phyloP scores from a whole-genome alignment of 148 eudicot genomes.

The Vaccinium macrocarpon region DNA sequence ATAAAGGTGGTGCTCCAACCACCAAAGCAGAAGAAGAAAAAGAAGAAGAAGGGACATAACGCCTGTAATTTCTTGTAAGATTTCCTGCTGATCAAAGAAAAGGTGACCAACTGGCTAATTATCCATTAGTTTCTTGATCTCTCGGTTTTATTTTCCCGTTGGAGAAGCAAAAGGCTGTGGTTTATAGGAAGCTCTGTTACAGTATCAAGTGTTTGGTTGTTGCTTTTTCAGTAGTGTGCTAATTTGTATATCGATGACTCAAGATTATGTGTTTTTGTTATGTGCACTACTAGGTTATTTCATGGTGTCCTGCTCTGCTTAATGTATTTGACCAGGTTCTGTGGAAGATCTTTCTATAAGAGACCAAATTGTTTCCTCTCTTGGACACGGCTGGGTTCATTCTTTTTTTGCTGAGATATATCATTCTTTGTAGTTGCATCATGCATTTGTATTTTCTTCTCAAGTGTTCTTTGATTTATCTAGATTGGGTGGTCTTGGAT shows the following conservation, averaged over 20 bases:
- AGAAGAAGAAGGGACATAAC: conserved; percentile 71
- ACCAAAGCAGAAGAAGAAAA: conserved; percentile 78
- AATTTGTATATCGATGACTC: conserved; percentile 16
- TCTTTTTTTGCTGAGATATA: neutral
- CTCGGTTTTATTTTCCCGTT: conserved; percentile 7
- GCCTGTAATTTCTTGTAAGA: conserved; percentile 60
- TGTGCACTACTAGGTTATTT: neutral
- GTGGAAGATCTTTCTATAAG: neutral
- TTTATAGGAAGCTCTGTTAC: conserved; percentile 19
- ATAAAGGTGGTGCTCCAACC: conserved; percentile 89
- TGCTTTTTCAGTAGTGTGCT: conserved; percentile 4
- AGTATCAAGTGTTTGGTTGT: conserved; percentile 5
- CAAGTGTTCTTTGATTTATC: neutral
- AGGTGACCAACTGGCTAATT: conserved; percentile 18
- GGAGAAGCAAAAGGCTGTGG: conserved; percentile 15
- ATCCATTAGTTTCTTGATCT: conserved; percentile 12
- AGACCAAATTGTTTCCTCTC: conserved; percentile 15
- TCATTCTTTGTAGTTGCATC: neutral
- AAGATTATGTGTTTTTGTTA: conserved; percentile 4
- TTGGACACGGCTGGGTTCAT: neutral
- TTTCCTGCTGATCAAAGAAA: conserved; percentile 7
- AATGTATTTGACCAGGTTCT: conserved; percentile 18
- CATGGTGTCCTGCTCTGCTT: conserved; percentile 6
- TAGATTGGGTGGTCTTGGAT: neutral
- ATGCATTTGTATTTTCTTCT: neutral